These are phyloP conservation scores for Mycena amicta DNA, from an alignment of 768 basidiomycete species.

Conservation along the genomic window DNA sequence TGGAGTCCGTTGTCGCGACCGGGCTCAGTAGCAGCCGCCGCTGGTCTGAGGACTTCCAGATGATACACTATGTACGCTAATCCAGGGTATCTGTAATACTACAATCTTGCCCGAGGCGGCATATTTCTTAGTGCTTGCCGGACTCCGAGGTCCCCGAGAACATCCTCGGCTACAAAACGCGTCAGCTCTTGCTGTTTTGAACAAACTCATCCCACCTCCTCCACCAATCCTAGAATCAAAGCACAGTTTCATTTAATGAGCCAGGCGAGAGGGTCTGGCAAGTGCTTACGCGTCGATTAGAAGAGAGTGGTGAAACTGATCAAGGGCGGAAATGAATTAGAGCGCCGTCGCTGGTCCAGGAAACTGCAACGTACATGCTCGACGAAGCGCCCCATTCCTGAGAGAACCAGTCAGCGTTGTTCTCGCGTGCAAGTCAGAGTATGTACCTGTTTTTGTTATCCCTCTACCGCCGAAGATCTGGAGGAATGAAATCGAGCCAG, in stretches of 20 bases:
- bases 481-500: background rate
- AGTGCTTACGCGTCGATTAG: constrained; percentile 61
- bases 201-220: constrained; percentile 45
- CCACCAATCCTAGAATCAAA: constrained; percentile 54
- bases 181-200: constrained; percentile 7
- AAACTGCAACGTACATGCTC: constrained; percentile 54
- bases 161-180: constrained; percentile 61
- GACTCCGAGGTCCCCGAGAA: constrained; percentile 80
- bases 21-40: constrained; percentile 40
- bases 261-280: background rate
- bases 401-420: constrained; percentile 13
- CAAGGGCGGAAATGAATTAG: background rate
- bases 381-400: constrained; percentile 64
- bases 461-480: constrained; percentile 86
- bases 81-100: constrained; percentile 11
- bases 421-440: background rate
- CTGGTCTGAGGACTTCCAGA: constrained; percentile 34
- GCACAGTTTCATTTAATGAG: background rate
- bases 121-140: constrained; percentile 78
- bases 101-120: constrained; percentile 71
- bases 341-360: constrained; percentile 21
- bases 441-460: constrained; percentile 75
- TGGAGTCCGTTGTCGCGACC: constrained; percentile 40
- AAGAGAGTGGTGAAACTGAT: constrained; percentile 64
- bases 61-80: constrained; percentile 1